Base-by-base conservation (phyloP, 2,329 filamentous ascomycete species). In the Penicillium sp. region DNA sequence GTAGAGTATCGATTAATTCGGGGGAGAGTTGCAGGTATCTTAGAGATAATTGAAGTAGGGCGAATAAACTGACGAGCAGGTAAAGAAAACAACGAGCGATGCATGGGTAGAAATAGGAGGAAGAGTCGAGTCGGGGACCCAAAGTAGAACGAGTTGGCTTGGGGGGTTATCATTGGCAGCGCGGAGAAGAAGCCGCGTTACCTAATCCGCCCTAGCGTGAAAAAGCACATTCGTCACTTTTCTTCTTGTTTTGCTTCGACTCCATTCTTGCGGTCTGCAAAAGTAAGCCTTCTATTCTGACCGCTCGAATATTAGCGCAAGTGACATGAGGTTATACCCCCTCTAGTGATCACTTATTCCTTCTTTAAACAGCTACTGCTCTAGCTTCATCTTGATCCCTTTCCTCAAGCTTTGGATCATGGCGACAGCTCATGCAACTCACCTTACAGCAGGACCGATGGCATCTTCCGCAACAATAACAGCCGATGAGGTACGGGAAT, bases 401-500 rank as follows among this genome's bases (percentile, higher is more conserved):
- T 45, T 45, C 27, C 27, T 42, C 19, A 29, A 29, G 22, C 33
- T n/a, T 55, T 62, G 55, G 61, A 64, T 56, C 64, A 75, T 75
- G 72, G 68, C 63, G 37, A 49, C 71, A 56, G 62, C 66, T 52
- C 63, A 67, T 62, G 47, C 62, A 49, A 67, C 71, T 66, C 70
- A 72, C 56, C 65, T 71, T 55, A 60, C 68, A 58, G 57, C 73
- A 60, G 65, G 69, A 62, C 66, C 67, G 58, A 62, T 68, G 55
- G 58, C 68, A 61, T 52, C 63, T 43, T 52, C 62, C 37, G 65
- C 66, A 29, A 59, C 68, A 53, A 65, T 71, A 55, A 58, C 85
- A 64, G 71, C 81, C 57, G 78, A 82, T 68, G 85, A 88, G 69
- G 76, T 88, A 49, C 75, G 81, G 67, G 86, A 93, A 76, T 95